Percentiles rank a stretch among this genome's conserved stretches.
These are phyloP conservation scores for Omphalea diandra DNA, from an alignment of 441 rosid genomes.

Conservation along the genomic window DNA sequence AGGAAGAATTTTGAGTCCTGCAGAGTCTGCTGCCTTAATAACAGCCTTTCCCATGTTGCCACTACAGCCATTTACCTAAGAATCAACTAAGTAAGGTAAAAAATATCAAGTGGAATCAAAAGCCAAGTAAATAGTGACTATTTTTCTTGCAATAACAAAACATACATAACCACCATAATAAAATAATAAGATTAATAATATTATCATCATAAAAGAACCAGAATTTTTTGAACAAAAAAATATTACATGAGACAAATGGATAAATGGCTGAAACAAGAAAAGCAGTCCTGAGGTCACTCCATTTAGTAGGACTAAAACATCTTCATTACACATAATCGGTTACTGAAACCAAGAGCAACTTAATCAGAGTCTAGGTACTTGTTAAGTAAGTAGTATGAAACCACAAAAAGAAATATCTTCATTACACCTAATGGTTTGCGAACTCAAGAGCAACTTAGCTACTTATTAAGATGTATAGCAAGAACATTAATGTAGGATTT, in stretches of 20 bases:
- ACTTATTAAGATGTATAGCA: neutral
- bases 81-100: constrained; percentile 4
- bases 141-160: neutral
- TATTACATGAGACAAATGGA: neutral
- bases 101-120: neutral
- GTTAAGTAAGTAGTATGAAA: no score
- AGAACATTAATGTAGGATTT: neutral
- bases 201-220: no score
- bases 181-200: no score
- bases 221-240: neutral
- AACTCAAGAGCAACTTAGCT: neutral
- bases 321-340: no score
- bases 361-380: no score
- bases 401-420: neutral
- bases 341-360: no score
- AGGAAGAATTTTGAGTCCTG: constrained; percentile 75
- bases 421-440: no score
- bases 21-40: constrained; percentile 78
- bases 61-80: constrained; percentile 80
- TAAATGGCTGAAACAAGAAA: neutral
- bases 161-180: no score
- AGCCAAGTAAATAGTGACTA: neutral
- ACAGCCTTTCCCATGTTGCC: constrained; percentile 92
- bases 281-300: no score
- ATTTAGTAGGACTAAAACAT: no score